Percentiles rank a stretch among this genome's conserved stretches.
Conservation (phyloP, 106 monocot genomes). For the Allium sativum region DNA sequence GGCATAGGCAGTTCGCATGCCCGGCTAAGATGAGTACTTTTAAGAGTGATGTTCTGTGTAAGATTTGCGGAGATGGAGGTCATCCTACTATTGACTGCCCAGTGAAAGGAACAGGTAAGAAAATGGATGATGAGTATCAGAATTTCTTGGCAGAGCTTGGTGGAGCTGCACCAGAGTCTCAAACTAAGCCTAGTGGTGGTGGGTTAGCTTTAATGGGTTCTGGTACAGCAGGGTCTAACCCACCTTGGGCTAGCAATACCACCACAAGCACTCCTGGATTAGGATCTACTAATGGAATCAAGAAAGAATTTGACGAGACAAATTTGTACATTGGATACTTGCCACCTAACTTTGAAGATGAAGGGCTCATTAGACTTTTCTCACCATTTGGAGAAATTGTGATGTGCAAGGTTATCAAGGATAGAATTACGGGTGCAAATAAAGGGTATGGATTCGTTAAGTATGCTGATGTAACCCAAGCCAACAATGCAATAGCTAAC, state of each 20-base stretch:
- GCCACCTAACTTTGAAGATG: slow-evolving; percentile 77
- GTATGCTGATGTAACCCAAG: slow-evolving; percentile 66
- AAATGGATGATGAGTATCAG: slow-evolving; percentile 95
- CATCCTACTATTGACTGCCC: slow-evolving; percentile 95
- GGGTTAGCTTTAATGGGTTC: slow-evolving; percentile 34
- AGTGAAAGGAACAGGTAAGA: slow-evolving; percentile 64
- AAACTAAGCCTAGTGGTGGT: slow-evolving; percentile 25
- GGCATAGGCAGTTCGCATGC: slow-evolving; percentile 88
- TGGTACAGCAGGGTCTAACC: slow-evolving; percentile 30
- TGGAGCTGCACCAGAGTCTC: slow-evolving; percentile 59
- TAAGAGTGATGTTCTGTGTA: slow-evolving; percentile 85
- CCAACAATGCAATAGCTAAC: slow-evolving; percentile 62
- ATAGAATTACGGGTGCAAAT: slow-evolving; percentile 59
- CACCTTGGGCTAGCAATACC: slow-evolving; percentile 41
- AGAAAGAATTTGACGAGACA: slow-evolving; percentile 87
- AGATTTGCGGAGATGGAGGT: slow-evolving; percentile 90
- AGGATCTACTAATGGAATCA: slow-evolving; percentile 28
- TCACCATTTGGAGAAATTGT: slow-evolving; percentile 78
- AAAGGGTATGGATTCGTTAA: slow-evolving; percentile 99
- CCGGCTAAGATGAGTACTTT: slow-evolving; percentile 66
- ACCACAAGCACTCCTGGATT: neutral
- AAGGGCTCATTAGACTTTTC: slow-evolving; percentile 61
- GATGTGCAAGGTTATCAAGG: slow-evolving; percentile 94
- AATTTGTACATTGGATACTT: slow-evolving; percentile 91
- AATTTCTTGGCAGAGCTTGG: slow-evolving; percentile 89